phyloP scores from a whole-genome alignment of 164 flowering plant genomes.

The Macadamia integrifolia region DNA sequence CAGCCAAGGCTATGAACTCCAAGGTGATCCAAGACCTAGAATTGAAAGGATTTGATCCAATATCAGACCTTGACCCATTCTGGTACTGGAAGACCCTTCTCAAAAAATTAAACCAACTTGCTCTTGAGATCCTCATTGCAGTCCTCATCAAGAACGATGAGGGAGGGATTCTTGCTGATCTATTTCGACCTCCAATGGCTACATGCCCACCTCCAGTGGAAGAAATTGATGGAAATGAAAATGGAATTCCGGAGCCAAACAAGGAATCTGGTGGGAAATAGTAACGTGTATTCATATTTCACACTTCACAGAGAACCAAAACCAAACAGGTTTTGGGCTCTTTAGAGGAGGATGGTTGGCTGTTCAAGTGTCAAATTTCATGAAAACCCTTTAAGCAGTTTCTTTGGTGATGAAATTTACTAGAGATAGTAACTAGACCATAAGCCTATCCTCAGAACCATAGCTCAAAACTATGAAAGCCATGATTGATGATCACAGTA shows the following conservation, averaged over 20 bases:
- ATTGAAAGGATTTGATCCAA: conserved; percentile 85
- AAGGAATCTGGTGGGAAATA: conserved; percentile 34
- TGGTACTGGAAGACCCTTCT: conserved; percentile 92
- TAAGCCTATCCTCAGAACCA: no score
- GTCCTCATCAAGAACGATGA: conserved; percentile 49
- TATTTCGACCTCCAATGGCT: conserved; percentile 16
- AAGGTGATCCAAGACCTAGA: conserved; percentile 65
- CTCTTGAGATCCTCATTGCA: conserved; percentile 77
- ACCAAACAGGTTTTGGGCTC: no score
- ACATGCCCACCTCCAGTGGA: conserved; percentile 20
- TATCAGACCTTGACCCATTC: conserved; percentile 77
- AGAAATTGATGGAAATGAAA: conserved; percentile 29
- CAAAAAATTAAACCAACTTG: conserved; percentile 80
- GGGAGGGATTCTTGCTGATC: conserved; percentile 26
- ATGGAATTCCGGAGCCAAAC: conserved; percentile 25
- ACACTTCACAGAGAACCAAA: no score
- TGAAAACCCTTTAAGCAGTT: no score
- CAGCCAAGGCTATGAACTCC: conserved; percentile 57
- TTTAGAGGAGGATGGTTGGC: no score
- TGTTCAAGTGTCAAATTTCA: no score
- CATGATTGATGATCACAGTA: background rate
- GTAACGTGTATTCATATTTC: conserved; percentile 41
- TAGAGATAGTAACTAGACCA: no score
- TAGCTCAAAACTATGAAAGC: no score
- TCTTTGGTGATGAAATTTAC: no score